These are phyloP conservation scores for Volvox reticuliferus DNA, from an alignment of 139 green algal genomes.

Conservation along the genomic window DNA sequence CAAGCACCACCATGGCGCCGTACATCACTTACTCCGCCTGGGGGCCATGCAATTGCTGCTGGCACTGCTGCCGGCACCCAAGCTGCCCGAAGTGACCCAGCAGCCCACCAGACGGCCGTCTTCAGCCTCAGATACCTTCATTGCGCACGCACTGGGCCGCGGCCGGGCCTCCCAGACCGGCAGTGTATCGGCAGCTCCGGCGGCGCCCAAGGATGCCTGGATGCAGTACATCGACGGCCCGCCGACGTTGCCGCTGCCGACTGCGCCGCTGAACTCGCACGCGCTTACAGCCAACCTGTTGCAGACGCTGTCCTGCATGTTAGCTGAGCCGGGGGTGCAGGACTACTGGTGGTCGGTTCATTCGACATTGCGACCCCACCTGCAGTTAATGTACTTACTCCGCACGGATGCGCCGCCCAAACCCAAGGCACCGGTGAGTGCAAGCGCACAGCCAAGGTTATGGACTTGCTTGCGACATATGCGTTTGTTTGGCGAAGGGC, in stretches of 20 bases:
- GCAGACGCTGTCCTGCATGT: conserved; percentile 7
- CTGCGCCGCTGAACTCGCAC: neutral
- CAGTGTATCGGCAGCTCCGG: neutral
- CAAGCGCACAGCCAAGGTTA: too few relatives aligned
- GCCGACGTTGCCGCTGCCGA: conserved; percentile 1
- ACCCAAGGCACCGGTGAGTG: neutral
- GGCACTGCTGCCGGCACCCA: conserved; percentile 9
- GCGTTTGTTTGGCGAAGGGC: too few relatives aligned
- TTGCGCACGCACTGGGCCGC: neutral
- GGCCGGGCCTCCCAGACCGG: neutral
- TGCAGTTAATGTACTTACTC: conserved; percentile 17
- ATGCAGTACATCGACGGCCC: neutral
- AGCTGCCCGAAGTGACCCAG: neutral
- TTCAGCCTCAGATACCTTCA: conserved; percentile 30
- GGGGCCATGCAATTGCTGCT: conserved; percentile 20
- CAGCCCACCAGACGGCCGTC: neutral
- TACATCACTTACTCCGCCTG: neutral
- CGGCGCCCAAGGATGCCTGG: conserved; percentile 10
- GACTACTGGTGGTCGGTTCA: conserved; percentile 30
- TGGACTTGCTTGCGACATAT: too few relatives aligned
- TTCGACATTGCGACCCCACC: conserved; percentile 2
- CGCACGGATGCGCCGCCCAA: neutral
- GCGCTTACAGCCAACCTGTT: neutral
- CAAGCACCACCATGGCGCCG: conserved; percentile 7
- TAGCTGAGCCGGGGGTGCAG: conserved; percentile 35